Evolutionary conservation across 2,329 filamentous ascomycete species (phyloP).

Genomic region (Emmonsiellopsis sp.): DNA sequence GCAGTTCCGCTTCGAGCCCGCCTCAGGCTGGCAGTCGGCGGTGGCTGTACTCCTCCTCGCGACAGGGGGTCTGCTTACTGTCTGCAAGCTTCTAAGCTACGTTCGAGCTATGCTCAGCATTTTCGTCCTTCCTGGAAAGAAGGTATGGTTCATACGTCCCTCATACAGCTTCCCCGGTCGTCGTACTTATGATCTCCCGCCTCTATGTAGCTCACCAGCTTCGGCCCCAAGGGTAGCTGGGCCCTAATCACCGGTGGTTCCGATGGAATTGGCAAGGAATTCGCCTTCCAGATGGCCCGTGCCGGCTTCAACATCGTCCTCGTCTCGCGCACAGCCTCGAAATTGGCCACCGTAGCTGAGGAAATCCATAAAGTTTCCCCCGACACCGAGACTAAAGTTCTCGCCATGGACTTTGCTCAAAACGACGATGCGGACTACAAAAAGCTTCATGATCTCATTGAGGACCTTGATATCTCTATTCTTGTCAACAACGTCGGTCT

Average conservation of each 20-base stretch:
- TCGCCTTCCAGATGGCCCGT: slow-evolving; percentile 75
- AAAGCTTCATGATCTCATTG: slow-evolving; percentile 57
- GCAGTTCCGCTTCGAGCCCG: slow-evolving; percentile 25
- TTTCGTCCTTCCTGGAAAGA: slow-evolving; percentile 53
- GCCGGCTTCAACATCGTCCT: slow-evolving; percentile 94
- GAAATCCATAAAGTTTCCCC: slow-evolving; percentile 61
- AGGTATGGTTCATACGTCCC: slow-evolving; percentile 27
- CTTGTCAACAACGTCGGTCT: slow-evolving; percentile 96
- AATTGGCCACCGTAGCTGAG: slow-evolving; percentile 66
- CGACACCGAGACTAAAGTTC: slow-evolving; percentile 61
- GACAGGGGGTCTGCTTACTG: slow-evolving; percentile 52
- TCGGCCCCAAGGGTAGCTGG: slow-evolving; percentile 88
- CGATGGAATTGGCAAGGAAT: slow-evolving; percentile 95
- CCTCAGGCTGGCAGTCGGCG: slow-evolving; percentile 29
- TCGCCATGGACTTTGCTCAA: slow-evolving; percentile 86
- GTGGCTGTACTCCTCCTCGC: slow-evolving; percentile 28
- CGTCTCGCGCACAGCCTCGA: slow-evolving; percentile 88
- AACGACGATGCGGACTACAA: slow-evolving; percentile 75
- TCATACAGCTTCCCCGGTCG: neutral
- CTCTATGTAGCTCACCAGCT: slow-evolving; percentile 63
- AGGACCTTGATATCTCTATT: slow-evolving; percentile 71
- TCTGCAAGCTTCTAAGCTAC: slow-evolving; percentile 49
- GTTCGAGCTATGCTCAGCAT: slow-evolving; percentile 55
- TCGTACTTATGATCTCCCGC: neutral
- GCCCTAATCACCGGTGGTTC: slow-evolving; percentile 91